Percentiles rank a stretch among this genome's conserved stretches.
Evolutionary conservation across 2,329 filamentous ascomycete genomes (phyloP).

Genomic region (Alternaria sp.): DNA sequence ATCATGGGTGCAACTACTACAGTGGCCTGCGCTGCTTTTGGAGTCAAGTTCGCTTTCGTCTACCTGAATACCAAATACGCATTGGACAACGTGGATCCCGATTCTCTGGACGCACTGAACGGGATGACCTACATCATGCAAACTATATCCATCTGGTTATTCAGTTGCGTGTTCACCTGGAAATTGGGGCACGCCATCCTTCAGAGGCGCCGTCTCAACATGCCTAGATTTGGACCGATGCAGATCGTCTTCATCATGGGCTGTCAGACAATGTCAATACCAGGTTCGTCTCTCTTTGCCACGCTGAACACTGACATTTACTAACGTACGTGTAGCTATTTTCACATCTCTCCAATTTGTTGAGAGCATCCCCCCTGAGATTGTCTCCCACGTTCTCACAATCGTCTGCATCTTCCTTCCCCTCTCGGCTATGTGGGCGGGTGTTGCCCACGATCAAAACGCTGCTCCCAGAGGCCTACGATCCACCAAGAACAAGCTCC

Average conservation of each 20-base stretch:
- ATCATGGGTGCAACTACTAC: constrained; percentile 57
- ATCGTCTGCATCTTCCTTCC: constrained; percentile 68
- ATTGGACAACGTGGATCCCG: constrained; percentile 46
- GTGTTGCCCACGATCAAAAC: constrained; percentile 34
- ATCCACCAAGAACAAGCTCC: constrained; percentile 33
- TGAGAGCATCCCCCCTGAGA: constrained; percentile 55
- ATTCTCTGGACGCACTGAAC: constrained; percentile 21
- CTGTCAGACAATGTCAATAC: constrained; percentile 69
- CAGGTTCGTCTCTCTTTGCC: constrained; percentile 52
- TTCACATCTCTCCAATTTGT: constrained; percentile 66
- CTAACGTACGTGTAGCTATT: constrained; percentile 56
- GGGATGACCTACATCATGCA: constrained; percentile 57
- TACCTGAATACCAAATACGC: constrained; percentile 54
- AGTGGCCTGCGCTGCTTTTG: constrained; percentile 59
- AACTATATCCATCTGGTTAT: constrained; percentile 65
- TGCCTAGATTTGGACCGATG: constrained; percentile 68
- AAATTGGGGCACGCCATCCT: constrained; percentile 67
- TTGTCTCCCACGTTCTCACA: constrained; percentile 63
- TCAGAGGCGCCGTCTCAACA: constrained; percentile 62
- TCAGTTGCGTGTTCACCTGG: constrained; percentile 65
- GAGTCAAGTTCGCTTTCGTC: constrained; percentile 60
- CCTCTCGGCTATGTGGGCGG: constrained; percentile 70
- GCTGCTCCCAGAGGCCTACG: constrained; percentile 29
- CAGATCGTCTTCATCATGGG: constrained; percentile 72
- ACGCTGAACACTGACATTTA: background rate